Percentiles rank a stretch among this genome's conserved stretches.
phyloP scores from a whole-genome alignment of 345 rosid species.

The Trapa bicornis region DNA sequence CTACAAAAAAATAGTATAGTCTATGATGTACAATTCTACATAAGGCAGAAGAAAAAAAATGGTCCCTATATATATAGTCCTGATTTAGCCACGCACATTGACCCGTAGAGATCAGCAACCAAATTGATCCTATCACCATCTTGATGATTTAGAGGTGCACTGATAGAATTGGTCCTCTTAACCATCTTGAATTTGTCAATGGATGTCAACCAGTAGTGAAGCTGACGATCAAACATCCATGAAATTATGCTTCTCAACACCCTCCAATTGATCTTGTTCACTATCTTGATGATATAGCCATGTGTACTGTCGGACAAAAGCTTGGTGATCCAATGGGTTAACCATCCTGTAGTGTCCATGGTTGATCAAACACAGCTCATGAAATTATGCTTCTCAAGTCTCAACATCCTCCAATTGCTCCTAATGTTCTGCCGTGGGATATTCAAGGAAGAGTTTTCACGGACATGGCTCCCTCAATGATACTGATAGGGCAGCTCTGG shows the following conservation, averaged over 20 bases:
- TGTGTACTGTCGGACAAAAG: not conserved
- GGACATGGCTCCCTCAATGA: constrained; percentile 27
- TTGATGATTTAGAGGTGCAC: too few species aligned
- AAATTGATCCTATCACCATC: not conserved
- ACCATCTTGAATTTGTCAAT: too few species aligned
- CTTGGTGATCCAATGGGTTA: not conserved
- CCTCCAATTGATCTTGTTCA: not conserved
- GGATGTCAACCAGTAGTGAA: too few species aligned
- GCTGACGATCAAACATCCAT: not conserved
- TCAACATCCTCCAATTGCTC: not conserved
- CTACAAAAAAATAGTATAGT: not conserved
- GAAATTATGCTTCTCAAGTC: not conserved
- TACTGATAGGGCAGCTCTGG: constrained; percentile 19
- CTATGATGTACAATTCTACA: not conserved
- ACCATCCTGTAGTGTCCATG: too few species aligned
- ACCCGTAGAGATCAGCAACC: not conserved
- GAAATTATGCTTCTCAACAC: not conserved
- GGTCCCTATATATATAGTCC: not conserved
- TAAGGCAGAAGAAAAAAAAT: not conserved
- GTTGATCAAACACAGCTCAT: not conserved
- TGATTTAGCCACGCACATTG: not conserved
- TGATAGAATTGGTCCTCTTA: too few species aligned
- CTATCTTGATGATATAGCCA: not conserved
- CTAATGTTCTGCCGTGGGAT: constrained; percentile 16
- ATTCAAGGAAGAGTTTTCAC: constrained; percentile 63